These are phyloP conservation scores for Chalaropsis thielavioides DNA, from an alignment of 2,329 filamentous ascomycete species.

Conservation along the genomic window DNA sequence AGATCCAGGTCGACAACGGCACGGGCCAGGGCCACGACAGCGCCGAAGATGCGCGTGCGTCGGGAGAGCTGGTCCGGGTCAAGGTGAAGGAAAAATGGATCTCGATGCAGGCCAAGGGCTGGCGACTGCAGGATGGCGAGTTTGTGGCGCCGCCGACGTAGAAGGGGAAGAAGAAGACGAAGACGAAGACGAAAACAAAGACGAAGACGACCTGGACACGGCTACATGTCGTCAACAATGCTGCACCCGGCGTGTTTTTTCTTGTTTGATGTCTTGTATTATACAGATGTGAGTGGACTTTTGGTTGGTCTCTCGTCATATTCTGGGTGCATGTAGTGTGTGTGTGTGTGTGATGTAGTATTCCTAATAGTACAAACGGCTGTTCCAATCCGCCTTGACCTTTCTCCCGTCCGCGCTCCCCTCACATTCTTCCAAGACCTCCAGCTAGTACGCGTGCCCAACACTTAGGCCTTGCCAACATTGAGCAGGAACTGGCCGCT, in stretches of 20 bases:
- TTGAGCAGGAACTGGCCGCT: constrained; percentile 42
- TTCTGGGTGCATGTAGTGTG: constrained; percentile 15
- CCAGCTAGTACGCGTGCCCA: constrained; percentile 12
- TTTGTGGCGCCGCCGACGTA: constrained; percentile 28
- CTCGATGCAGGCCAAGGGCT: constrained; percentile 50
- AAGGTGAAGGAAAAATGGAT: constrained; percentile 60
- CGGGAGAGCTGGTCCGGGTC: constrained; percentile 67
- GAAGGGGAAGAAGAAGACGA: neutral
- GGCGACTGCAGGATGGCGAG: constrained; percentile 41
- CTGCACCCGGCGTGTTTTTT: neutral
- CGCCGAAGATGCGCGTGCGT: constrained; percentile 76
- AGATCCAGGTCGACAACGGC: constrained; percentile 57
- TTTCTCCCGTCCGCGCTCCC: neutral
- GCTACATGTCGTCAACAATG: neutral
- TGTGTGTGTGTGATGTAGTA: neutral
- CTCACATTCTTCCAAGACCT: neutral
- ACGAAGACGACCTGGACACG: neutral
- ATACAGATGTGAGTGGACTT: constrained; percentile 17
- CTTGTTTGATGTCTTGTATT: constrained; percentile 13
- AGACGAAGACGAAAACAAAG: neutral
- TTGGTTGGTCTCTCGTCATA: constrained; percentile 14
- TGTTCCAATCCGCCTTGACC: neutral
- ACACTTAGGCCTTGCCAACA: constrained; percentile 30
- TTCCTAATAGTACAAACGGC: constrained; percentile 15
- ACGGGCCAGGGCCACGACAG: constrained; percentile 57